Percentiles rank a stretch among this genome's conserved stretches.
These are phyloP conservation scores for Cryptosporidium tyzzeri DNA, from an alignment of 169 alveolate species.

Conservation along the genomic window DNA sequence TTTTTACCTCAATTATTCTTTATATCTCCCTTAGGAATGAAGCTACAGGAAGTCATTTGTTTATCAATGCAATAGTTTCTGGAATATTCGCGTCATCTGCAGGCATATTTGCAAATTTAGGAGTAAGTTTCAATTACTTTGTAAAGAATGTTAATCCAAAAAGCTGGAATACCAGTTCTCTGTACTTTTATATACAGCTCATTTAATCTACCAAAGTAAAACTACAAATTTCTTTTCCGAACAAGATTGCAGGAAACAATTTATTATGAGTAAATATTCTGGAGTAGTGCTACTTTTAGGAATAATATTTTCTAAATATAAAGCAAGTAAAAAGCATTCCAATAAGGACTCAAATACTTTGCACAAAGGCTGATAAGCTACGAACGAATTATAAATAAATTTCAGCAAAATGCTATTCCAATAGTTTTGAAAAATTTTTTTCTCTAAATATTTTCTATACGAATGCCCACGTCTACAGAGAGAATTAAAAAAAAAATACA, in stretches of 20 bases:
- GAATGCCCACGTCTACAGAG: constrained; percentile 26
- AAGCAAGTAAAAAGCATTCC: neutral
- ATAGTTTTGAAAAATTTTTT: neutral
- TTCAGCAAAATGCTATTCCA: neutral
- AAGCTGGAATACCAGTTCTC: constrained; percentile 6
- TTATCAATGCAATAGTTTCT: constrained; percentile 3
- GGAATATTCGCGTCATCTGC: neutral
- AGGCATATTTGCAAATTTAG: neutral
- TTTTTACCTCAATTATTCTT: neutral
- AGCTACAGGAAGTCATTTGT: neutral
- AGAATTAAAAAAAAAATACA: neutral
- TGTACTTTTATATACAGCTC: neutral
- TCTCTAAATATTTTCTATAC: no score
- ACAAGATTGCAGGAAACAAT: constrained; percentile 17
- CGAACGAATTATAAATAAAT: neutral
- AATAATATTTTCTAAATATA: constrained; percentile 14
- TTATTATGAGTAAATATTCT: neutral
- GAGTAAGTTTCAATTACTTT: neutral
- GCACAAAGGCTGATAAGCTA: neutral
- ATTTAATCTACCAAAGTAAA: constrained; percentile 2
- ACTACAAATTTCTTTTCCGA: neutral
- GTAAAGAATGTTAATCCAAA: neutral
- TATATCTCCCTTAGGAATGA: constrained; percentile 1
- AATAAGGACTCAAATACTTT: neutral
- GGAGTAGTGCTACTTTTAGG: neutral